Base-by-base conservation (phyloP, 2,329 filamentous ascomycete genomes). In the Epichloe scottii region DNA sequence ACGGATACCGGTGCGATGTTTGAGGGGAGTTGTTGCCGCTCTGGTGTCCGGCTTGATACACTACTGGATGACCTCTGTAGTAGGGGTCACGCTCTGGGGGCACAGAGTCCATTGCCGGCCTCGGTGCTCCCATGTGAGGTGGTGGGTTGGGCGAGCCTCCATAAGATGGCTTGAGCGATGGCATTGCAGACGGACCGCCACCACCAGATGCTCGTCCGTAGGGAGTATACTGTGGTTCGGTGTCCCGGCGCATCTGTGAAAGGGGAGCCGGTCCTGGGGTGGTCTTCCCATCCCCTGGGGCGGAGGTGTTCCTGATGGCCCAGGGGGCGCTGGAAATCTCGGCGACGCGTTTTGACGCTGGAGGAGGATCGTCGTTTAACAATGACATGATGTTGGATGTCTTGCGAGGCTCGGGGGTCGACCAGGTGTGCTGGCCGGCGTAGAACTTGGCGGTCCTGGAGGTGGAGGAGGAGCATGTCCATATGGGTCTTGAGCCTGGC, bases 321-420 rank as follows among this genome's bases (percentile, higher is more conserved):
- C 61, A 40, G 66, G 55, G 11, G 66, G 60, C 60, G 48, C 60
- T 60, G 11, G 70, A 67, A 10, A 79, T 68, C 50, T 79, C 76
- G 40, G 55, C 66, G 33, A 79, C 66, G 34, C 76, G 70, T 63
- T 79, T 79, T n/a, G 71, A 71, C 6, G 73, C 67, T 5, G 71
- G 66, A 3, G 67, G 68, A 7, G 74, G 71, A 49, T 82, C 80
- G 54, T 82, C 78, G 56, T 82, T 82, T 3, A 84, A 68, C 54
- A 84, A 63, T 0, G 78, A 78, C 74, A 82, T 81, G 54, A 84
- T 73, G 55, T 70, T 83, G 14, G 79, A 82, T 7, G 74, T 81
- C 66, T 82, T 83, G n/a, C 75, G 71, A 45, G 67, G 66, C 56
- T 78, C 75, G 74, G 62, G 39, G 71, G 64, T 30, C 71, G 68